Conservation (phyloP, 2,329 filamentous ascomycete genomes). For the Incumbomyces delicatus region DNA sequence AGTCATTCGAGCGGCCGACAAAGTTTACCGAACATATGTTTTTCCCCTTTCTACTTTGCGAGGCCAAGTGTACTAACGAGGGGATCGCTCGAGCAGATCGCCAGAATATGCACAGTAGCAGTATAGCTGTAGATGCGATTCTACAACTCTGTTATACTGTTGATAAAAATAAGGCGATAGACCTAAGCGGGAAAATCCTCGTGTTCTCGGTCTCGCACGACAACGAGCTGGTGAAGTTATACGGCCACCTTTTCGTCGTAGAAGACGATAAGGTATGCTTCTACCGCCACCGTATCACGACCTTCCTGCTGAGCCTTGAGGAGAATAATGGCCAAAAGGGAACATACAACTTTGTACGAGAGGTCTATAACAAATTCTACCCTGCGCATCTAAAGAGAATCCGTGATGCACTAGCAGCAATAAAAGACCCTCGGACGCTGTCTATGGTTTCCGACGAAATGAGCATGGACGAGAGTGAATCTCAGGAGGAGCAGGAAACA, state of each 20-base stretch:
- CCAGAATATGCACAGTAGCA: slow-evolving; percentile 4
- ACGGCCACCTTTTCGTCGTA: slow-evolving; percentile 1
- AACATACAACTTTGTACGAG: slow-evolving; percentile 9
- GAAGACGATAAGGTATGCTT: slow-evolving; percentile 1
- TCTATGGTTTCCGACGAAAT: slow-evolving; percentile 1
- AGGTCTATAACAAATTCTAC: slow-evolving; percentile 8
- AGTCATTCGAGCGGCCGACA: not conserved
- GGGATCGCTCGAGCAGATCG: not conserved
- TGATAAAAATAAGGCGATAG: not conserved
- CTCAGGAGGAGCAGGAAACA: not conserved
- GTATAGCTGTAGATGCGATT: not conserved
- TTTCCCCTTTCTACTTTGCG: slow-evolving; percentile 3
- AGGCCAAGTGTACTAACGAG: not conserved
- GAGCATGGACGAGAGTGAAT: slow-evolving; percentile 1
- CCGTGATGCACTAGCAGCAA: slow-evolving; percentile 5
- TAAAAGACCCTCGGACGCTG: not conserved
- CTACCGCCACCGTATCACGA: slow-evolving; percentile 4
- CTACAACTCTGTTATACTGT: not conserved
- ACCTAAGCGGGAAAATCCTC: slow-evolving; percentile 5
- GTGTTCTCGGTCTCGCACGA: slow-evolving; percentile 7
- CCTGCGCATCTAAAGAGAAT: slow-evolving; percentile 8
- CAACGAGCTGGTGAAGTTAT: slow-evolving; percentile 1
- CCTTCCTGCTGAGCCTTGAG: not conserved
- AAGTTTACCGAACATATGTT: not conserved
- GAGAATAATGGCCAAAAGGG: slow-evolving; percentile 1